Evolutionary conservation across 345 rosid genomes (phyloP).

Genomic region (Populus deltoides): DNA sequence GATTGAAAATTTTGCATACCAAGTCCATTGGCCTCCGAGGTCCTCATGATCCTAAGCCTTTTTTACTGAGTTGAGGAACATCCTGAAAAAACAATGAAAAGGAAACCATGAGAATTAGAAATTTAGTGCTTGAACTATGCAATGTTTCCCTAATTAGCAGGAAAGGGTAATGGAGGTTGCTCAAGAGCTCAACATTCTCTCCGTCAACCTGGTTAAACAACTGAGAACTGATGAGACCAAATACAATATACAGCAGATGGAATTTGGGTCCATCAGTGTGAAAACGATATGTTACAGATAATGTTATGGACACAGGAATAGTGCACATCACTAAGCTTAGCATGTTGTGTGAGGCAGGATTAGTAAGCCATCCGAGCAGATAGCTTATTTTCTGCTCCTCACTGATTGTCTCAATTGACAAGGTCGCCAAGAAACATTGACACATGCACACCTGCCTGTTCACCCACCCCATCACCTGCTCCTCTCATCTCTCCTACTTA

Average conservation of each 20-base stretch:
- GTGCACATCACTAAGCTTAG: not conserved
- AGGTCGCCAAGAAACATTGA: not conserved
- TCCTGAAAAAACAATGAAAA: constrained; percentile 9
- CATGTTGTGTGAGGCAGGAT: not conserved
- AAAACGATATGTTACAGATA: not conserved
- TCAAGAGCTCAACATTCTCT: not conserved
- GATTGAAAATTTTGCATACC: constrained; percentile 18
- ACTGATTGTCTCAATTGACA: not conserved
- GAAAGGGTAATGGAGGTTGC: not conserved
- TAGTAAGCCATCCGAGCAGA: not conserved
- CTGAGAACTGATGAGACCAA: not conserved
- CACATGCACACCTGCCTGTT: not conserved
- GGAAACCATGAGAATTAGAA: not conserved
- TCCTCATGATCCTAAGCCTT: constrained; percentile 34
- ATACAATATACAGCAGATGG: not conserved
- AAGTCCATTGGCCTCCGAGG: constrained; percentile 27
- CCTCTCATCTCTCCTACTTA: not conserved
- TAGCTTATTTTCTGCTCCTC: not conserved
- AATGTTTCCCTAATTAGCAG: not conserved
- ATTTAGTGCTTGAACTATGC: not conserved
- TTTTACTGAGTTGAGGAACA: constrained; percentile 25
- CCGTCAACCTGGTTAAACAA: not conserved
- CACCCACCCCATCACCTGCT: not conserved
- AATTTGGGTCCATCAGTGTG: not conserved
- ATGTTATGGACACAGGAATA: not conserved